Evolutionary conservation across 257 asterid genomes (phyloP).

Genomic region (Nicotiana tabacum): DNA sequence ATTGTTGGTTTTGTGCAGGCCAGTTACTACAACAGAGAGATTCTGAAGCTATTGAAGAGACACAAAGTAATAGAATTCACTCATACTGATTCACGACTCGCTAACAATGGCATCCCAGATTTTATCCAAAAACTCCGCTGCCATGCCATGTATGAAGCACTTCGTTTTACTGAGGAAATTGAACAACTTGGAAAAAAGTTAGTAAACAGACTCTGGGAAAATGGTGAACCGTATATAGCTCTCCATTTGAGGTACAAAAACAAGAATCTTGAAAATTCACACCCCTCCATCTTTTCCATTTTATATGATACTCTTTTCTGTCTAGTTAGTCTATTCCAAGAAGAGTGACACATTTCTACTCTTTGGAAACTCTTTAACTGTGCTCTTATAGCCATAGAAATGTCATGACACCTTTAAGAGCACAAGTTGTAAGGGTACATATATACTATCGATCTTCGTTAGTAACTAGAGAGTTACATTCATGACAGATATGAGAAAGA

Average conservation of each 20-base stretch:
- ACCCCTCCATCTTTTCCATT: too few species aligned
- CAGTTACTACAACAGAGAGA: slow-evolving; percentile 29
- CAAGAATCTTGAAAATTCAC: too few species aligned
- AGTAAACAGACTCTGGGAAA: slow-evolving; percentile 25
- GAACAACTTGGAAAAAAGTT: slow-evolving; percentile 25
- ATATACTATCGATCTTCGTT: neutral
- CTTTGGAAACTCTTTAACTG: too few species aligned
- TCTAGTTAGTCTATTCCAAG: too few species aligned
- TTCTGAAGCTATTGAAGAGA: slow-evolving; percentile 18
- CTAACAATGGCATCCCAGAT: slow-evolving; percentile 33
- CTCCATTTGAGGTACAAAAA: slow-evolving; percentile 36
- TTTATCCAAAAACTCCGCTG: slow-evolving; percentile 37
- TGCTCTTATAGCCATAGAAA: too few species aligned
- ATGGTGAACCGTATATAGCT: slow-evolving; percentile 27
- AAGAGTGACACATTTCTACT: too few species aligned
- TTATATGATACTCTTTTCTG: too few species aligned
- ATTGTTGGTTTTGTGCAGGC: slow-evolving; percentile 19
- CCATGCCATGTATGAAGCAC: slow-evolving; percentile 40
- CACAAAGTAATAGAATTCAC: slow-evolving; percentile 29
- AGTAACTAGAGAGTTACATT: neutral
- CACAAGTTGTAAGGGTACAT: too few species aligned
- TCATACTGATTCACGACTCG: slow-evolving; percentile 33
- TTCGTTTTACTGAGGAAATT: slow-evolving; percentile 23
- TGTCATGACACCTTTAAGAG: too few species aligned
- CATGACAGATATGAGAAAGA: slow-evolving; percentile 37